Conservation (phyloP, 768 basidiomycete species). For the Floccularia luteovirens region DNA sequence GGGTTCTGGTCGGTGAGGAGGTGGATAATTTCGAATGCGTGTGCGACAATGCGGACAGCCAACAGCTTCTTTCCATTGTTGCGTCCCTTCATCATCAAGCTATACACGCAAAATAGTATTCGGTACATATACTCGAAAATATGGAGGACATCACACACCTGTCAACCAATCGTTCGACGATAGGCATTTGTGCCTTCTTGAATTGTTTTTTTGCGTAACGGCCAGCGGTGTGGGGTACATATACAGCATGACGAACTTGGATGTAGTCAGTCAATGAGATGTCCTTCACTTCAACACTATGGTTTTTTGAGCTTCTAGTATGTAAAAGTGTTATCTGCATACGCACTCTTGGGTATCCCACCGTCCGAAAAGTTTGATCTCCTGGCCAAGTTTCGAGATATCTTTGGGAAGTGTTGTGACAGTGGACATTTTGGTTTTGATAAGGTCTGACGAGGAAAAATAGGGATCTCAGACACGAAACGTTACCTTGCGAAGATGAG, state of each 20-base stretch:
- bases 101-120: slow-evolving; percentile 17
- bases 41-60: slow-evolving; percentile 97
- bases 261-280: slow-evolving; percentile 99
- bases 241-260: slow-evolving; percentile 96
- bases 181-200: slow-evolving; percentile 99
- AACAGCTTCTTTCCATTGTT: slow-evolving; percentile 99
- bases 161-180: slow-evolving; percentile 98
- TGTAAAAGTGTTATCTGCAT: not conserved
- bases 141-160: slow-evolving; percentile 44
- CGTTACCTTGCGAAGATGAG: slow-evolving; percentile 8
- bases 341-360: slow-evolving; percentile 98
- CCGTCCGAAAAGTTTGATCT: slow-evolving; percentile 96
- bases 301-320: not conserved
- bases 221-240: slow-evolving; percentile 97
- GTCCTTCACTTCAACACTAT: slow-evolving; percentile 96
- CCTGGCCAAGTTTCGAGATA: slow-evolving; percentile 72
- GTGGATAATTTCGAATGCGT: slow-evolving; percentile 99
- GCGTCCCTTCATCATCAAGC: slow-evolving; percentile 99
- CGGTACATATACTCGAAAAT: not conserved
- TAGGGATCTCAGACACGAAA: too few relatives aligned
- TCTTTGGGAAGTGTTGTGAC: slow-evolving; percentile 80
- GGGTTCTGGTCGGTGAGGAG: slow-evolving; percentile 99
- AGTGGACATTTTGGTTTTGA: slow-evolving; percentile 45
- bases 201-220: slow-evolving; percentile 99
- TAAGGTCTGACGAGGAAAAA: too few relatives aligned